Evolutionary conservation across 257 asterid species (phyloP).

Genomic region (Ophiorrhiza pumila): DNA sequence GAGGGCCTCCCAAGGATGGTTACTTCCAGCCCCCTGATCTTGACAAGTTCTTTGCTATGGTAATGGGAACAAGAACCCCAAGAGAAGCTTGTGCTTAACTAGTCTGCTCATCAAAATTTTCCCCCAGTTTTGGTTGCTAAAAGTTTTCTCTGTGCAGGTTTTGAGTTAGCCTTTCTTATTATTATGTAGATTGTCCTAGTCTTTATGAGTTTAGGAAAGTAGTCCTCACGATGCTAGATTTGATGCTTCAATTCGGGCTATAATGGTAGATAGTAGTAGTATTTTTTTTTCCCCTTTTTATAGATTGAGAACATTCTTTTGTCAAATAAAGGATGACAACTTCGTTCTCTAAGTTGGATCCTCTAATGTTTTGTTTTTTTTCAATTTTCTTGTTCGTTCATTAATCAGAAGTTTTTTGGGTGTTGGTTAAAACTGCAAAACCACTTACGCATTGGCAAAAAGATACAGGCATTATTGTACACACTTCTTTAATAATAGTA

Average conservation of each 20-base stretch:
- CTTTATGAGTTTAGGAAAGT: neutral
- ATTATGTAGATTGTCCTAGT: neutral
- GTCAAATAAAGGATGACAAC: no score
- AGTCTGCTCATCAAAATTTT: neutral
- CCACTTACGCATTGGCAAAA: no score
- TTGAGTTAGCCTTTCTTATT: neutral
- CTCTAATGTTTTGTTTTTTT: no score
- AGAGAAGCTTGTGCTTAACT: conserved; percentile 27
- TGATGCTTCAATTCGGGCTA: neutral
- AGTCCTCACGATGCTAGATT: neutral
- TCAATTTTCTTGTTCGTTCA: no score
- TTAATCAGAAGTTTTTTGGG: no score
- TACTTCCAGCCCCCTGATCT: conserved; percentile 57
- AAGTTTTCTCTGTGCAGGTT: neutral
- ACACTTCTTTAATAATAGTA: no score
- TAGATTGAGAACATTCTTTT: no score
- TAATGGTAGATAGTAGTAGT: neutral
- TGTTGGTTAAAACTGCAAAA: no score
- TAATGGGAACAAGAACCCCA: conserved; percentile 16
- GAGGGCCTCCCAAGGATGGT: conserved; percentile 33
- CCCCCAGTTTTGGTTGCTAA: neutral
- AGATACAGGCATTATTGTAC: no score
- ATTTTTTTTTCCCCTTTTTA: no score
- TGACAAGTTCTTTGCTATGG: conserved; percentile 38
- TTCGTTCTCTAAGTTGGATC: no score